Percentiles rank a stretch among this genome's conserved stretches.
These are phyloP conservation scores for Tuber borchii DNA, from an alignment of 495 filamentous ascomycete genomes.

Conservation along the genomic window DNA sequence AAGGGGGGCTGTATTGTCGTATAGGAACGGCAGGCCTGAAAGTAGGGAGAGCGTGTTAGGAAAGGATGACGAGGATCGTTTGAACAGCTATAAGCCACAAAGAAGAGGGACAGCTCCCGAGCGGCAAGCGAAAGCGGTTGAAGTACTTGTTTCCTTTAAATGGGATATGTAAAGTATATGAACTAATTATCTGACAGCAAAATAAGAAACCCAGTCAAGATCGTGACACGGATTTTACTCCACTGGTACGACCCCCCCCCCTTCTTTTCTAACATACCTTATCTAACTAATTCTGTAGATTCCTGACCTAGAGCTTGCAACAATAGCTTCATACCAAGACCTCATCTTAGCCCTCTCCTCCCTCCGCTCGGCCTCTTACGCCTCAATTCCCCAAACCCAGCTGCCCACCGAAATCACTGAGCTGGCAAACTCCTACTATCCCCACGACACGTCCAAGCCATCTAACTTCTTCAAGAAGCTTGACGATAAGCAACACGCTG, in stretches of 20 bases:
- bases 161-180: neutral
- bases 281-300: slow-evolving; percentile 4
- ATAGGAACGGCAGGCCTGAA: slow-evolving; percentile 3
- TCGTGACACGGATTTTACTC: neutral
- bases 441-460: slow-evolving; percentile 27
- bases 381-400: slow-evolving; percentile 21
- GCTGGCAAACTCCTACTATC: slow-evolving; percentile 32
- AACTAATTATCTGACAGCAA: neutral
- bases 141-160: neutral
- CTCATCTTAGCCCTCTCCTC: slow-evolving; percentile 17
- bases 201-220: neutral
- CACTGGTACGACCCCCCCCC: neutral
- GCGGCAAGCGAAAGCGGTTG: neutral
- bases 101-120: neutral
- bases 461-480: slow-evolving; percentile 35
- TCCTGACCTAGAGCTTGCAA: slow-evolving; percentile 25
- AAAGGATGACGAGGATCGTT: neutral
- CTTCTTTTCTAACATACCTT: neutral
- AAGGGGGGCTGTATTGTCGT: neutral
- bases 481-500: slow-evolving; percentile 29
- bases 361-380: slow-evolving; percentile 12
- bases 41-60: neutral
- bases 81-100: neutral
- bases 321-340: slow-evolving; percentile 25
- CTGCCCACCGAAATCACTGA: slow-evolving; percentile 28